A percentile compares a stretch with the other conserved stretches of the same genome.
phyloP scores from a whole-genome alignment of 176 grass and related monocot genomes.

The Lolium rigidum region DNA sequence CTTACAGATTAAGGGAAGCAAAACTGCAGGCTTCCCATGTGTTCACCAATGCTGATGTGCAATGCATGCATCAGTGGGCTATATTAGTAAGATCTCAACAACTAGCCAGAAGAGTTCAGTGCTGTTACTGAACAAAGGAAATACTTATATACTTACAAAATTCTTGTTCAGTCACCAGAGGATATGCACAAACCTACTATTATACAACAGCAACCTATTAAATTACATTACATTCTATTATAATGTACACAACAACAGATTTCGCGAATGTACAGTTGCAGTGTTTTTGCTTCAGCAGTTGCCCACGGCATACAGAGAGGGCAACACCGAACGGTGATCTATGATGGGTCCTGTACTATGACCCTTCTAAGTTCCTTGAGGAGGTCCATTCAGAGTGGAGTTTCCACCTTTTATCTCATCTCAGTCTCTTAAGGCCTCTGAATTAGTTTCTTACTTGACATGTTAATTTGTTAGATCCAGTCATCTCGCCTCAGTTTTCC shows the following conservation, averaged over 20 bases:
- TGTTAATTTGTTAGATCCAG: neutral
- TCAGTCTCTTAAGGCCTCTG: neutral
- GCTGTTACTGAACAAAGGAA: neutral
- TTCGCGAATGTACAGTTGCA: conserved; percentile 30
- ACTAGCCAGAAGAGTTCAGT: neutral
- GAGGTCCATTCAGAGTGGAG: neutral
- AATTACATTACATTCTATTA: neutral
- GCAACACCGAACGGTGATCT: neutral
- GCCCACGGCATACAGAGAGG: too few relatives aligned
- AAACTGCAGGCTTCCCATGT: neutral
- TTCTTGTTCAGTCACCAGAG: conserved; percentile 21
- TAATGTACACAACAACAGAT: neutral
- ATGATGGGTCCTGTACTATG: conserved; percentile 25
- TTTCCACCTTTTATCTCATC: neutral
- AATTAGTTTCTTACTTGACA: conserved; percentile 41
- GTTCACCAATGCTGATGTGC: neutral
- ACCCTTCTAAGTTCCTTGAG: conserved; percentile 16
- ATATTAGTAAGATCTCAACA: neutral
- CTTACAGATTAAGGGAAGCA: neutral
- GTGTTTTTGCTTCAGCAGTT: conserved; percentile 11
- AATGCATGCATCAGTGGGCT: neutral
- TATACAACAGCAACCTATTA: conserved; percentile 19
- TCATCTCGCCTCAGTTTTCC: conserved; percentile 41
- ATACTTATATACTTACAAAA: conserved; percentile 40
- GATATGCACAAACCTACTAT: conserved; percentile 38